Percentiles rank a stretch among this genome's conserved stretches.
Evolutionary conservation across 2,329 filamentous ascomycete species (phyloP).

Genomic region (Xylaria sp.): DNA sequence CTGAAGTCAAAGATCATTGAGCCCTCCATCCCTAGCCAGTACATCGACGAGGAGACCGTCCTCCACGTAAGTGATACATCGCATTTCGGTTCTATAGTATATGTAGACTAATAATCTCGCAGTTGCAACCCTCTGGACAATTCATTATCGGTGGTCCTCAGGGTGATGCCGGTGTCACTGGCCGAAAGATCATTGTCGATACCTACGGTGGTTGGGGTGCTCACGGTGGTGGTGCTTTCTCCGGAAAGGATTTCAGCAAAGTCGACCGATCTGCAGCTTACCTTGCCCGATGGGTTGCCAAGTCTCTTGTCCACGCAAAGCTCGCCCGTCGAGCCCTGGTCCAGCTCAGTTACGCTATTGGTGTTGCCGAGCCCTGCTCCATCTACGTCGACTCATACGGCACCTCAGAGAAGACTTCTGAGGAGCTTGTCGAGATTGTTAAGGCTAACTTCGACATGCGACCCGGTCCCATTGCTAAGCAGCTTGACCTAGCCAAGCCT

Average conservation of each 20-base stretch:
- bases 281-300: constrained; percentile 97
- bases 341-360: constrained; percentile 99
- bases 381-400: constrained; percentile 99
- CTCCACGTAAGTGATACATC: constrained; percentile 78
- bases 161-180: constrained; percentile 97
- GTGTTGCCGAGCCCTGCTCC: constrained; percentile 96
- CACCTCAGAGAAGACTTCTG: constrained; percentile 87
- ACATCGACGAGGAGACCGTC: constrained; percentile 90
- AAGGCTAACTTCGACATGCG: constrained; percentile 96
- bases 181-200: constrained; percentile 99
- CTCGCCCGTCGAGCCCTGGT: constrained; percentile 93
- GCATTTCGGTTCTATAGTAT: neutral
- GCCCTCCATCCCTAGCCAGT: constrained; percentile 90
- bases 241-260: constrained; percentile 99
- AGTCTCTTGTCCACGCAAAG: constrained; percentile 90
- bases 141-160: constrained; percentile 99
- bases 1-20: constrained; percentile 98
- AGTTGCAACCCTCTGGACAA: constrained; percentile 90
- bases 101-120: constrained; percentile 24
- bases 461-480: constrained; percentile 97
- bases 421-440: constrained; percentile 96
- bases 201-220: constrained; percentile 99
- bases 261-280: constrained; percentile 98
- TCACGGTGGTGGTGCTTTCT: constrained; percentile 99
- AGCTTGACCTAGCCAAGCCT: constrained; percentile 92